phyloP scores from a whole-genome alignment of 1,284 basidiomycete genomes.

The Pterula multifida region DNA sequence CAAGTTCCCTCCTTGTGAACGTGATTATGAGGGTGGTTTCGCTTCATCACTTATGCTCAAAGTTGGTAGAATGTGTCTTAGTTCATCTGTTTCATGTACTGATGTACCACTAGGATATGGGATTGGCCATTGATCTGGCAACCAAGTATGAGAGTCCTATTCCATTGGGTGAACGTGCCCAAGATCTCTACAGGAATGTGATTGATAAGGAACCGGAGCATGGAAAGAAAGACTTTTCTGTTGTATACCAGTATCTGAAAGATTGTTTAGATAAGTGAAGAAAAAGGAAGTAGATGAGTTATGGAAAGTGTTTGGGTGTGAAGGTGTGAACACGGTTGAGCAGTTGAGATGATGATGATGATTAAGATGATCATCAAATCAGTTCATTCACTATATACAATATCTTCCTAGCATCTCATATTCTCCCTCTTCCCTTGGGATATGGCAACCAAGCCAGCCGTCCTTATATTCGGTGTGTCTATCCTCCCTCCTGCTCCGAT shows the following conservation, averaged over 20 bases:
- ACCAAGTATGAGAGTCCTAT: conserved; percentile 35
- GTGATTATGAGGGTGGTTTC: conserved; percentile 77
- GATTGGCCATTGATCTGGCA: conserved; percentile 58
- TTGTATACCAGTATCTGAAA: neutral
- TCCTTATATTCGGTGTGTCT: conserved; percentile 66
- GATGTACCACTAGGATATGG: conserved; percentile 52
- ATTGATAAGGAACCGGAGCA: conserved; percentile 44
- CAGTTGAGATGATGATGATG: neutral
- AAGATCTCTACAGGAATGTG: conserved; percentile 44
- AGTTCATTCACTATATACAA: neutral
- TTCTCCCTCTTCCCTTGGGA: conserved; percentile 1
- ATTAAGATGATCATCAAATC: neutral
- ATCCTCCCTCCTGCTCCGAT: conserved; percentile 1
- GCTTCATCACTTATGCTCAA: conserved; percentile 79
- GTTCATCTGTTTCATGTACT: conserved; percentile 6
- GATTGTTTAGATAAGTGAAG: neutral
- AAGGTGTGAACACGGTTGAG: neutral
- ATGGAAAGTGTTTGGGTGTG: neutral
- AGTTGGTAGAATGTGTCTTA: conserved; percentile 29
- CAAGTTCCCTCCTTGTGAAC: conserved; percentile 71
- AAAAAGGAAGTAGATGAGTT: neutral
- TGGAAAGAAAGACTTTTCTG: conserved; percentile 63
- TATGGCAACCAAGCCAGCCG: conserved; percentile 40
- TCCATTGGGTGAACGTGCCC: conserved; percentile 54
- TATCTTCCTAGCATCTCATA: neutral